Conservation (phyloP, 2,329 filamentous ascomycete genomes). For the Calonectria naviculata region DNA sequence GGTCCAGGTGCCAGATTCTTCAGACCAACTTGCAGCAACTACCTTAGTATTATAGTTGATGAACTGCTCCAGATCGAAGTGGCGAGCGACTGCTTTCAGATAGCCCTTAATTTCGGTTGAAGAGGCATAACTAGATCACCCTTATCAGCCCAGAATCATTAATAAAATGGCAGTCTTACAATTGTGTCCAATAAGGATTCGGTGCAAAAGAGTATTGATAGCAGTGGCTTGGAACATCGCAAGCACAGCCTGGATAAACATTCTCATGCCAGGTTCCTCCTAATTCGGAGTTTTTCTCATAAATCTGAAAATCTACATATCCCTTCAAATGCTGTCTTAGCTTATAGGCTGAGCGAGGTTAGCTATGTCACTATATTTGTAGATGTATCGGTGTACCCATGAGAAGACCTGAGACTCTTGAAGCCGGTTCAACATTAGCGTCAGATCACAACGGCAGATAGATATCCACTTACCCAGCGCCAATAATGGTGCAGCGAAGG, state of each 20-base stretch:
- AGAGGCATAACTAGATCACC: conserved; percentile 44
- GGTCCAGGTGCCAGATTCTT: conserved; percentile 47
- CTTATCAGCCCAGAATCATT: not conserved
- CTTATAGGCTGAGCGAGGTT: conserved; percentile 29
- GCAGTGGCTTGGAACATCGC: conserved; percentile 55
- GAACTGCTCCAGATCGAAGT: conserved; percentile 47
- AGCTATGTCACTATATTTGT: not conserved
- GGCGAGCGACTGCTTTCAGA: conserved; percentile 50
- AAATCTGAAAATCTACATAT: conserved; percentile 43
- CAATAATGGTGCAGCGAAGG: conserved; percentile 31
- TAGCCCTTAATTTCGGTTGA: conserved; percentile 52
- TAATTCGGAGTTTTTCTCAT: conserved; percentile 57
- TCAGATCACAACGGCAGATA: not conserved
- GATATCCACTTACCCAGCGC: conserved; percentile 24
- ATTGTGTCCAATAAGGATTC: conserved; percentile 53
- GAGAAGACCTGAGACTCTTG: conserved; percentile 22
- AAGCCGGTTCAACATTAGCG: not conserved
- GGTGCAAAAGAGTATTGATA: conserved; percentile 56
- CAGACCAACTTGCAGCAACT: conserved; percentile 47
- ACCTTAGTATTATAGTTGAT: conserved; percentile 32
- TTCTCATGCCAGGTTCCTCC: conserved; percentile 60
- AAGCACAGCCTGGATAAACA: conserved; percentile 46
- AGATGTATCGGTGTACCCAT: conserved; percentile 1
- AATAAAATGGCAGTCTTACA: conserved; percentile 18
- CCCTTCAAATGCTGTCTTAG: conserved; percentile 26